phyloP scores from a whole-genome alignment of 805 yeast species.

The Ascoidea rubescens region DNA sequence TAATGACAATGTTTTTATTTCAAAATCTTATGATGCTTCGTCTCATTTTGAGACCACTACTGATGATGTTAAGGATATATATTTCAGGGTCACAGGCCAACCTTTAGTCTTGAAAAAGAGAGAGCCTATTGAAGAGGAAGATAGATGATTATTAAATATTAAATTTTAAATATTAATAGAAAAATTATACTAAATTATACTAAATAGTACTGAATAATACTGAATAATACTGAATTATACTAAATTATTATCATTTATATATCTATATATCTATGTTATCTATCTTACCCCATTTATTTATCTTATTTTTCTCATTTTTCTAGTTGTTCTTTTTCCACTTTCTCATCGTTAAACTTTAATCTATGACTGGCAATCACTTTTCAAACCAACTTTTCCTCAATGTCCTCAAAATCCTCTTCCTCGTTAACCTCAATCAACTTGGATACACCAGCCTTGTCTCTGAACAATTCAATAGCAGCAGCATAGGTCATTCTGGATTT shows the following conservation, averaged over 20 bases:
- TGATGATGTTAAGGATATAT: slow-evolving; percentile 91
- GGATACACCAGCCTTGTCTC: slow-evolving; percentile 69
- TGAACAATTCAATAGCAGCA: slow-evolving; percentile 71
- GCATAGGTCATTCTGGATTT: slow-evolving; percentile 81
- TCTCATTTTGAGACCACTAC: slow-evolving; percentile 95
- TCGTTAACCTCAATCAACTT: slow-evolving; percentile 28
- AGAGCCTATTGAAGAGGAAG: slow-evolving; percentile 51
- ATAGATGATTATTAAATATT: slow-evolving; percentile 6
- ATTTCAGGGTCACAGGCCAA: slow-evolving; percentile 83
- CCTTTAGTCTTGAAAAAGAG: slow-evolving; percentile 80
- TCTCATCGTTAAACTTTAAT: no score
- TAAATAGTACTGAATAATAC: no score
- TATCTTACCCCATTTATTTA: no score
- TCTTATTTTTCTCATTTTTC: no score
- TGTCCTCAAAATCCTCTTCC: slow-evolving; percentile 54
- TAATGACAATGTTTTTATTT: slow-evolving; percentile 62
- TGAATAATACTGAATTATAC: no score
- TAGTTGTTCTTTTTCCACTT: no score
- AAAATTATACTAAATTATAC: no score
- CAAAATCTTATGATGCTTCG: slow-evolving; percentile 85
- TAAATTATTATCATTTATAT: no score
- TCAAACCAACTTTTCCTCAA: slow-evolving; percentile 21
- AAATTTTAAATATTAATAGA: no score
- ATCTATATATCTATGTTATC: no score
- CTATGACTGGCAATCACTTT: no score